Evolutionary conservation across 306 rosid species (phyloP).

Genomic region (Macrotyloma uniflorum): DNA sequence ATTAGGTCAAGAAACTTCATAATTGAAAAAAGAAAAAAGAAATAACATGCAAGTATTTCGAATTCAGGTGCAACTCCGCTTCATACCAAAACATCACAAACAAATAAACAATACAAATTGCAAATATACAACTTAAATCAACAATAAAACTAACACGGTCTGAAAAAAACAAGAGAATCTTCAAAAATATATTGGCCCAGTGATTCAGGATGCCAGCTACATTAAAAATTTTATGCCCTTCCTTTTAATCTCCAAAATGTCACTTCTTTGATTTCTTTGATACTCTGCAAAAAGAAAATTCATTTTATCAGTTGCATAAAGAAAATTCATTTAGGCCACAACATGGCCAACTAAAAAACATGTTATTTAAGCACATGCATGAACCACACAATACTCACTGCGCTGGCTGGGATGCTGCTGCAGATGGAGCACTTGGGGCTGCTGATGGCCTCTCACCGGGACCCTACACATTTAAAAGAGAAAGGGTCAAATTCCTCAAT

Average conservation of each 20-base stretch:
- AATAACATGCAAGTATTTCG: background rate
- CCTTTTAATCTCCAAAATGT: constrained; percentile 23
- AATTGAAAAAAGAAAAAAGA: background rate
- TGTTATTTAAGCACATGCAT: background rate
- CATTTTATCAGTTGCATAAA: background rate
- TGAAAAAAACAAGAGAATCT: constrained; percentile 37
- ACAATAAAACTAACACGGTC: constrained; percentile 36
- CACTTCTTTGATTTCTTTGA: constrained; percentile 73
- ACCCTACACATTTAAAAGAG: constrained; percentile 53
- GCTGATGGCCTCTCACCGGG: constrained; percentile 67
- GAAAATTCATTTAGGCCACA: background rate
- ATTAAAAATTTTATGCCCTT: constrained; percentile 21
- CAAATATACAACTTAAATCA: constrained; percentile 38
- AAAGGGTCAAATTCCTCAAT: constrained; percentile 2
- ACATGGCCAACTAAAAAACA: background rate
- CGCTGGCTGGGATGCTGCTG: constrained; percentile 53
- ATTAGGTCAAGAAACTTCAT: background rate
- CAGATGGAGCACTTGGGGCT: constrained; percentile 46
- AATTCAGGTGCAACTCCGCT: background rate
- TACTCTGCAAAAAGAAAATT: constrained; percentile 45
- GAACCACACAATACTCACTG: constrained; percentile 56
- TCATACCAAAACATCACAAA: constrained; percentile 12
- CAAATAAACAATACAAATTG: constrained; percentile 26
- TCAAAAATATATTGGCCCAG: constrained; percentile 51
- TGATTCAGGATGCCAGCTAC: constrained; percentile 17